A percentile compares a stretch with the other conserved stretches of the same genome.
Evolutionary conservation across 2,329 filamentous ascomycete species (phyloP).

Genomic region (Calonectria pauciramosa): DNA sequence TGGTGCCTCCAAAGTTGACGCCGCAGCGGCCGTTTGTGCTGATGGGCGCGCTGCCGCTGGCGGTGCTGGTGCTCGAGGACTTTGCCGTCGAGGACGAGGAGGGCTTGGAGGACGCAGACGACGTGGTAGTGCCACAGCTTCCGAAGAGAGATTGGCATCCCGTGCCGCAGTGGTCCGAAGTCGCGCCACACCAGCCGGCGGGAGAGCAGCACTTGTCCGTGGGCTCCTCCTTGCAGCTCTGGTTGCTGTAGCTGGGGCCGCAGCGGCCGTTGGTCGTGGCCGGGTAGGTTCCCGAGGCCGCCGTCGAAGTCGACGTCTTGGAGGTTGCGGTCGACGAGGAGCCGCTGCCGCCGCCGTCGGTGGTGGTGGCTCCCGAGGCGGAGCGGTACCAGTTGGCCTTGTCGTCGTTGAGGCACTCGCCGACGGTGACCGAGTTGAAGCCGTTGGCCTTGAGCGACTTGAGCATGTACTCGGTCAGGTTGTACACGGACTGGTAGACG

Average conservation of each 20-base stretch:
- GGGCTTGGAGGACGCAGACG: slow-evolving; percentile 26
- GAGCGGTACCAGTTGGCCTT: slow-evolving; percentile 65
- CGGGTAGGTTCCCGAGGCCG: slow-evolving; percentile 34
- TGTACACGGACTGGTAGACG: slow-evolving; percentile 59
- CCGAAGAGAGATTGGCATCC: slow-evolving; percentile 56
- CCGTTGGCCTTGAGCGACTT: slow-evolving; percentile 56
- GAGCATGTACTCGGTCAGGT: slow-evolving; percentile 60
- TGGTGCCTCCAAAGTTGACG: slow-evolving; percentile 36
- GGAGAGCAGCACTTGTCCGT: slow-evolving; percentile 41
- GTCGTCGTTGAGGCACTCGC: slow-evolving; percentile 67
- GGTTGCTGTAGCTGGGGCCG: slow-evolving; percentile 37
- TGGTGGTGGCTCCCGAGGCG: slow-evolving; percentile 7
- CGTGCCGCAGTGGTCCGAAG: slow-evolving; percentile 54
- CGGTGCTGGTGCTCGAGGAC: slow-evolving; percentile 14
- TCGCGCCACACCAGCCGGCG: slow-evolving; percentile 54
- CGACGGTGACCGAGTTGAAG: slow-evolving; percentile 61
- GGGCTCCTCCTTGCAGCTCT: slow-evolving; percentile 37
- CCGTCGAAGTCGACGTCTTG: slow-evolving; percentile 5
- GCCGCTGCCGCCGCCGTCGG: slow-evolving; percentile 39
- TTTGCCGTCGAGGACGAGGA: slow-evolving; percentile 8
- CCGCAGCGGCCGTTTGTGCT: slow-evolving; percentile 48
- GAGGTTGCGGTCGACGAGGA: slow-evolving; percentile 7
- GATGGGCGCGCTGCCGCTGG: slow-evolving; percentile 14
- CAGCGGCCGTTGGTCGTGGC: slow-evolving; percentile 42
- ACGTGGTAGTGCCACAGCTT: slow-evolving; percentile 37